Evolutionary conservation across 257 asterid genomes (phyloP), one percentile per base, ranked within the genome.

Genomic region (Plantago elongata): DNA sequence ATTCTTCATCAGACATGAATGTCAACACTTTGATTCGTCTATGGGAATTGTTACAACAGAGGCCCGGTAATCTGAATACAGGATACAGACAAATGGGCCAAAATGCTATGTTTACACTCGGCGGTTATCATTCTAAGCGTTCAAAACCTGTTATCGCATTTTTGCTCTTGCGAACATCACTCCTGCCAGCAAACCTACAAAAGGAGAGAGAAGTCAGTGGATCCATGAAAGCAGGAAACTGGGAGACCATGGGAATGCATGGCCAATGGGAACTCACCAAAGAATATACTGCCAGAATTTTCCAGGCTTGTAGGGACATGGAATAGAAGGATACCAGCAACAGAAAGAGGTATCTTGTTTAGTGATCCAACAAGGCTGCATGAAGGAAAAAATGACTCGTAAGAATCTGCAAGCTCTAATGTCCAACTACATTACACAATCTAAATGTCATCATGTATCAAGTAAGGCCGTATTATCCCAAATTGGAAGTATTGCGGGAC

Each of bases 361-460:
- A 91, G 73, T 2, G 98, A 91, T 16, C 98, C 98, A 30, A 91
- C 94, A 15, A 91, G 89, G 77, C 98, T 91, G 94, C 74, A 67
- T 8, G 49, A 63, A 51, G 46, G 47, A 60, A 22, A 22, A 61
- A 34, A 34, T 7, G 8, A 34, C 4, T 34, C 5, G 4, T 34
- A 7, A 34, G 40, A 34, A 34, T 34, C 40, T 34, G 40, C 40
- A 34, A 34, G 40, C 40, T 34, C 40, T 34, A 34, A 34, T 22
- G 27, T 22, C 27, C 27, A 22, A 22, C 27, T 22, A 22, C 27
- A 22, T 22, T 22, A 7, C 40, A 34, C 27, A 34, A 34, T 34
- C 8, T 6, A 34, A 34, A 34, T 34, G 40, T 34, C 8, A 34
- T 34, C 40, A 34, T 34, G 40, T 34, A 3, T 7, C 40, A 34